Percentiles rank a stretch among this genome's conserved stretches.
These are phyloP conservation scores for Clitopilus hobsonii DNA, from an alignment of 768 basidiomycete genomes.

Conservation along the genomic window DNA sequence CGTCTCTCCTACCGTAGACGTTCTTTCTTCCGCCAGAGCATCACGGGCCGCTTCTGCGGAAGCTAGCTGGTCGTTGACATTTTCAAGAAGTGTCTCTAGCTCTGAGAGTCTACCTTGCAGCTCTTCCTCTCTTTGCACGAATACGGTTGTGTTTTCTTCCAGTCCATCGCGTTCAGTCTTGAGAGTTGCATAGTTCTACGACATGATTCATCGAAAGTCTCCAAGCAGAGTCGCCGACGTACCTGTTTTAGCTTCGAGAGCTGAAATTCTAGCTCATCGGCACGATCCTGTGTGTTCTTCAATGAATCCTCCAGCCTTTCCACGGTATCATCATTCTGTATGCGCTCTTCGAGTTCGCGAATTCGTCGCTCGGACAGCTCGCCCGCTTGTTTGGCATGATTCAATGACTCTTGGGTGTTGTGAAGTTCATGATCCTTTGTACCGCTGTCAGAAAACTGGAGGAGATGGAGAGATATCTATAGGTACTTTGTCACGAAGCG, in stretches of 20 bases:
- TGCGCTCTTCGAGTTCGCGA: constrained; percentile 75
- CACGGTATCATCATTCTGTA: constrained; percentile 78
- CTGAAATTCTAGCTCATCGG: constrained; percentile 81
- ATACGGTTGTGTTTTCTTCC: constrained; percentile 38
- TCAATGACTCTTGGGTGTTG: constrained; percentile 46
- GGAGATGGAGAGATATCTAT: background rate
- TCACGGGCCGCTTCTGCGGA: constrained; percentile 43
- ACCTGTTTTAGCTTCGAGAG: constrained; percentile 78
- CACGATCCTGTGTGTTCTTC: constrained; percentile 75
- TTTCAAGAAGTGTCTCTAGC: constrained; percentile 35
- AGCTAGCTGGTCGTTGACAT: constrained; percentile 37
- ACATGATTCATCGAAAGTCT: background rate
- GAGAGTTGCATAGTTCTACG: constrained; percentile 49
- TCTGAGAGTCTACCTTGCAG: constrained; percentile 44
- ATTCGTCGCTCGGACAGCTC: constrained; percentile 53
- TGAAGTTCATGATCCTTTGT: constrained; percentile 74
- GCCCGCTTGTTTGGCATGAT: constrained; percentile 48
- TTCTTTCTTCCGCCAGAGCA: constrained; percentile 42
- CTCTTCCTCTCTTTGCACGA: constrained; percentile 38
- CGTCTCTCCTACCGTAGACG: constrained; percentile 24
- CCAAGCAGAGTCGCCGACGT: constrained; percentile 3
- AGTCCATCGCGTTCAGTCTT: constrained; percentile 61
- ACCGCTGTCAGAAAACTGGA: constrained; percentile 10
- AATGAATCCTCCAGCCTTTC: constrained; percentile 70
- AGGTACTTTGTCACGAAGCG: constrained; percentile 48